Percentiles rank a stretch among this genome's conserved stretches.
Conservation (phyloP, 2,329 filamentous ascomycete genomes). For the Phymatotrichopsis omnivora region DNA sequence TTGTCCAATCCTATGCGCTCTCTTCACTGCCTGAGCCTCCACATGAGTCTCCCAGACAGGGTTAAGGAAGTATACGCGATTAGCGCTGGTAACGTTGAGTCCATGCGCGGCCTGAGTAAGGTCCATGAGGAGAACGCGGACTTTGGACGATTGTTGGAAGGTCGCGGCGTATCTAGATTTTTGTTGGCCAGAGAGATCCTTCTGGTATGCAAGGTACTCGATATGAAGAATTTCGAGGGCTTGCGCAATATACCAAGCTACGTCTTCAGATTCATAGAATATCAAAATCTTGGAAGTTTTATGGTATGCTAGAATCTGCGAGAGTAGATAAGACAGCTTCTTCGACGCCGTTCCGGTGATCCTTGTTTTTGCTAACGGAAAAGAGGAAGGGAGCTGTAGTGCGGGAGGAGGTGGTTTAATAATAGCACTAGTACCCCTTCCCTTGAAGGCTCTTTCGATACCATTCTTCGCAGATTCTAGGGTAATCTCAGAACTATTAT, state of each 20-base stretch:
- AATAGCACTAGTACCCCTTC: constrained; percentile 34
- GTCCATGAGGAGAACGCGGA: constrained; percentile 81
- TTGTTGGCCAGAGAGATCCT: constrained; percentile 46
- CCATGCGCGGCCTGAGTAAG: constrained; percentile 82
- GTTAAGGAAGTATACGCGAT: constrained; percentile 78
- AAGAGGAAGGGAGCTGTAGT: constrained; percentile 18
- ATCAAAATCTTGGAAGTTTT: constrained; percentile 73
- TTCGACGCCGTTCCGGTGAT: constrained; percentile 74
- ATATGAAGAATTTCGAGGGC: constrained; percentile 62
- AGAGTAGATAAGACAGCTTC: constrained; percentile 77
- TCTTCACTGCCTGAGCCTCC: constrained; percentile 83
- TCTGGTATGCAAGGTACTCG: constrained; percentile 49
- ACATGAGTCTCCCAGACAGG: constrained; percentile 77
- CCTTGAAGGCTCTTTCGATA: too few relatives aligned
- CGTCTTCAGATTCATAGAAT: constrained; percentile 83
- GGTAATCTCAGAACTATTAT: too few relatives aligned
- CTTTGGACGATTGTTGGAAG: constrained; percentile 59
- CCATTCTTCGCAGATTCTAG: too few relatives aligned
- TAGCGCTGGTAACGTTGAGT: constrained; percentile 72
- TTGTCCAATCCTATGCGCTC: constrained; percentile 80
- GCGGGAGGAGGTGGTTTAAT: constrained; percentile 29
- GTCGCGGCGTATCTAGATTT: constrained; percentile 66
- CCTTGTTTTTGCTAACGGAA: constrained; percentile 46
- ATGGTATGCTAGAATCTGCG: constrained; percentile 58
- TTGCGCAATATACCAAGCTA: constrained; percentile 75